Evolutionary conservation across 2,329 filamentous ascomycete species (phyloP), one percentile per base, ranked within the genome.

Genomic region (Grosmannia clavigera): DNA sequence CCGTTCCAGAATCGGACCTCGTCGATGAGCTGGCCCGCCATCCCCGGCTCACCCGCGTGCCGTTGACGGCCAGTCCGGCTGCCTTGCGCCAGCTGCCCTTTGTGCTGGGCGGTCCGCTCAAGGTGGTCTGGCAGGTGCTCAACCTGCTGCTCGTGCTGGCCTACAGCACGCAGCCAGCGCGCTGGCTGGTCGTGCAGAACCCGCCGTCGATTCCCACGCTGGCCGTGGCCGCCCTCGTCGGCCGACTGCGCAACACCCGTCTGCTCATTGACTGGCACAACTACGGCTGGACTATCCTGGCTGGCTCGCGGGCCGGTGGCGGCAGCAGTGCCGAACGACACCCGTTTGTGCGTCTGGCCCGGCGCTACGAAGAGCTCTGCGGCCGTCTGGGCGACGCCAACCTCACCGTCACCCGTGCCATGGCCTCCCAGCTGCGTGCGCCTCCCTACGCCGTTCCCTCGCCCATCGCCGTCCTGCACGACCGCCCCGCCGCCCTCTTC

Each of bases 241-340:
- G 88, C 67, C 81, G 85, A 66, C 71, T 95, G 57, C 86, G 94
- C 57, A 86, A 89, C 66, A 95, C 89, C 48, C 82, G 83, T 60
- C 80, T 99, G 4, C 79, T 97, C 62, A 88, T 97, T 60, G 94
- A 99, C 76, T 99, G 94, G 94, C 94, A 99, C 76, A 99, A 99
- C 73, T 97, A 96, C 72, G 94, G 92, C 66, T 96, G 92, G 79
- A 92, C 90, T 10, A 95, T 99, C 66, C 82, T 99, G 3, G 88
- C 81, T 5, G 78, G 81, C 55, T 82, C 80, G 56, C 74, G 77
- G 29, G 78, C 81, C 50, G 64, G 74, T 1, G 72, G 82, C 50
- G 64, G 74, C 2, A 72, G 69, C 6, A 9, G 9, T 9, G 33
- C 33, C 38, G 38, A 16, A 9, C 38, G 38, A 14, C 89, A 95